Base-by-base conservation (phyloP, 192 early-diverging fungal species). In the Entomortierella chlamydospora region DNA sequence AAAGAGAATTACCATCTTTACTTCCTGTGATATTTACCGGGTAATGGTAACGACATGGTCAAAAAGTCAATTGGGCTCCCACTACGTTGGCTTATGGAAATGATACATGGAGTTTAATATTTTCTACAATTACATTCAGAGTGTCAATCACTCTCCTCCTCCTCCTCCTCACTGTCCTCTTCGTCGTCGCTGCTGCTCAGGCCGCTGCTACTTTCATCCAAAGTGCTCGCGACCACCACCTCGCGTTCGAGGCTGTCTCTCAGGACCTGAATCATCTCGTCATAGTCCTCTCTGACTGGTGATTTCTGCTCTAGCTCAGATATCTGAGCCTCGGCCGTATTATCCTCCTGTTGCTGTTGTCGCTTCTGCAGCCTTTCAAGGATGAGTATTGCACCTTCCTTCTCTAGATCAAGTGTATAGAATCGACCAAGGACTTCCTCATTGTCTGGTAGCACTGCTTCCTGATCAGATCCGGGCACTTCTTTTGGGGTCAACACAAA, bases 341-440 rank as follows among this genome's bases (percentile, higher is more conserved):
- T 30, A 11, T 52, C 56, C 17, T 61, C n/a, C 18, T 57, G 30
- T 51, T 66, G 37, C 33, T 58, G 33, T 20, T 77, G 76, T 23
- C 61, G 47, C 31, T 56, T 54, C 31, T 70, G 61, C 20, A 79
- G 63, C 1, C 49, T 64, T 30, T 79, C 68, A 2, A 79, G 52
- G 13, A 65, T 49, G 49, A 61, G 54, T 47, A 79, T 79, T 2
- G 76, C 76, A 4, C 76, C 76, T 61, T 70, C 76, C 50, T 79
- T 79, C 43, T 79, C 76, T 20, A 79, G 33, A 66, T 79, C 76
- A 1, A 79, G 26, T 8, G 76, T 79, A 42, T 79, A 79, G 26
- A 63, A 79, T 25, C 52, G 43, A n/a, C 76, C 76, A 9, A 79
- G 49, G 0, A 79, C 76, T 20, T 79, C 76, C 0, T 79, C 76